These are phyloP conservation scores for Sugiyamaella smithiae DNA, from an alignment of 805 yeast genomes.

Conservation along the genomic window DNA sequence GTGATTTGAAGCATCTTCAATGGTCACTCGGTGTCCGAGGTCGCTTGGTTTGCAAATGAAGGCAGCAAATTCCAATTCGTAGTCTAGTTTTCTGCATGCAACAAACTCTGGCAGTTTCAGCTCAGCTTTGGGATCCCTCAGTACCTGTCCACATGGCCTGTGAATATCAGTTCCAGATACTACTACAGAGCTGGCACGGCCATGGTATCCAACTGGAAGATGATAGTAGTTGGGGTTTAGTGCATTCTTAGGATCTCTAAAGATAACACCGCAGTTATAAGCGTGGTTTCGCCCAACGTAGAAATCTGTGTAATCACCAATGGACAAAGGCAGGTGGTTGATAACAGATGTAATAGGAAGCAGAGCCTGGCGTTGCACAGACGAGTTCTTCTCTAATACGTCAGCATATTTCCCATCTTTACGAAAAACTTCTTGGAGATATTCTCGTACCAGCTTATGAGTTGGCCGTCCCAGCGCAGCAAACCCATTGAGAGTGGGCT, in stretches of 20 bases:
- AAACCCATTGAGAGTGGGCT: slow-evolving; percentile 20
- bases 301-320: slow-evolving; percentile 31
- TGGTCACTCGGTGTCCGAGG: slow-evolving; percentile 21
- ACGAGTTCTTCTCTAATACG: slow-evolving; percentile 19
- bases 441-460: slow-evolving; percentile 17
- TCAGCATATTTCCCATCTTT: slow-evolving; percentile 17
- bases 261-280: slow-evolving; percentile 25
- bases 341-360: slow-evolving; percentile 7
- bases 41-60: slow-evolving; percentile 23
- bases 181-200: slow-evolving; percentile 27
- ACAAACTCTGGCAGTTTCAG: slow-evolving; percentile 11
- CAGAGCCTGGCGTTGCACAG: slow-evolving; percentile 11
- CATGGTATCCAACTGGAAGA: slow-evolving; percentile 29
- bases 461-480: slow-evolving; percentile 22
- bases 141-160: slow-evolving; percentile 27
- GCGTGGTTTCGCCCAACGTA: slow-evolving; percentile 29
- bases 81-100: slow-evolving; percentile 22
- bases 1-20: slow-evolving; percentile 24
- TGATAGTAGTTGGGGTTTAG: slow-evolving; percentile 28
- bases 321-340: slow-evolving; percentile 23
- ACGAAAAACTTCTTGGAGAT: slow-evolving; percentile 19
- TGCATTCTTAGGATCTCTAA: slow-evolving; percentile 27
- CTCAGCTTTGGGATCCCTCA: slow-evolving; percentile 16
- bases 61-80: slow-evolving; percentile 28
- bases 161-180: slow-evolving; percentile 26